A percentile compares a stretch with the other conserved stretches of the same genome.
These are phyloP conservation scores for Aureobasidium uvarum DNA, from an alignment of 2,329 filamentous ascomycete species.

Conservation along the genomic window DNA sequence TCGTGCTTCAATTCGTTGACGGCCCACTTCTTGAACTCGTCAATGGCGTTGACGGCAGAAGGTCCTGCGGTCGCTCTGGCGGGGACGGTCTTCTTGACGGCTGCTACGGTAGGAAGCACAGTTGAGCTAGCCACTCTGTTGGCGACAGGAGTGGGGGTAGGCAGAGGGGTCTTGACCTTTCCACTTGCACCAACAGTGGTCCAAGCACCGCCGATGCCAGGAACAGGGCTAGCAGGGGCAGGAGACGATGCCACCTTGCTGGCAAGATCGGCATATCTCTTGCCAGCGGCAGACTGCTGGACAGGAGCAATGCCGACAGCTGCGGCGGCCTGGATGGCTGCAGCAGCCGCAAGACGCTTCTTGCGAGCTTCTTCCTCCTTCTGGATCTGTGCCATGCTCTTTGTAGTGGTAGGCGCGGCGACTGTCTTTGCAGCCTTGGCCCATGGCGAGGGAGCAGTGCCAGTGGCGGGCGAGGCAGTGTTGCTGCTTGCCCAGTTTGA, in stretches of 20 bases:
- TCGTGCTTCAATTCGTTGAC: conserved; percentile 75
- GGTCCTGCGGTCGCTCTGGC: conserved; percentile 56
- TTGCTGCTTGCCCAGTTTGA: conserved; percentile 88
- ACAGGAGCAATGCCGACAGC: conserved; percentile 43
- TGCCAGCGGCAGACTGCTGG: conserved; percentile 57
- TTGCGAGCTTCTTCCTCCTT: conserved; percentile 93
- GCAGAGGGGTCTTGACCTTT: conserved; percentile 75
- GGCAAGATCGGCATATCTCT: conserved; percentile 93
- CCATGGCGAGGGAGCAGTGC: conserved; percentile 60
- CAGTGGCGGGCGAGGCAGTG: conserved; percentile 64
- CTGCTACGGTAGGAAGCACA: conserved; percentile 38
- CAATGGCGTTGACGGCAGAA: conserved; percentile 64
- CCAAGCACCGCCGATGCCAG: conserved; percentile 67
- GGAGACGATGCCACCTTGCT: conserved; percentile 63
- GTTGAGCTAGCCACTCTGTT: conserved; percentile 50
- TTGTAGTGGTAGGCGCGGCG: conserved; percentile 59
- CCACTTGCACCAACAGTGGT: conserved; percentile 92
- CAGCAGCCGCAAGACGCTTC: conserved; percentile 62
- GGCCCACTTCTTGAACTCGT: conserved; percentile 94
- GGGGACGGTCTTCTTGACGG: conserved; percentile 35
- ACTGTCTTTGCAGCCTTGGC: conserved; percentile 59
- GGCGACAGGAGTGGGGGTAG: conserved; percentile 50
- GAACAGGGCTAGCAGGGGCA: conserved; percentile 38
- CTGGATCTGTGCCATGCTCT: conserved; percentile 93
- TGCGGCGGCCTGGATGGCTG: conserved; percentile 48